Evolutionary conservation across 371 early-diverging fungal species (phyloP), one percentile per base, ranked within the genome.

Genomic region (Apophysomyces elegans): DNA sequence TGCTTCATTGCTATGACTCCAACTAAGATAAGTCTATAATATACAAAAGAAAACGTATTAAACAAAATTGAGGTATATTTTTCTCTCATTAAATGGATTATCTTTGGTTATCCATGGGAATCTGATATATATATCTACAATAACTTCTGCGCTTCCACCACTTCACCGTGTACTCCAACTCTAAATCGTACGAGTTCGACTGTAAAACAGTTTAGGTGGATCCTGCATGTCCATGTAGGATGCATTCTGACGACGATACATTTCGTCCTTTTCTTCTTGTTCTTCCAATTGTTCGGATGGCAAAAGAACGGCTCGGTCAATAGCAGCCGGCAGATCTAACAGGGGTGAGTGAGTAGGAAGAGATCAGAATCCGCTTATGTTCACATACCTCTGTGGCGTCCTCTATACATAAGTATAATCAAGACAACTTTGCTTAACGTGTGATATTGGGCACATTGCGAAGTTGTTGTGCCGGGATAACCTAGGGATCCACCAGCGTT

Each of bases 331-430:
- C 9, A 82, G 61, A 64, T 79, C 80, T 80, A 43, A 35, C n/a
- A 21, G 13, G 45, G n/a, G 37, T 5, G 21, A 47, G 14, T 41
- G 7, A 37, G 45, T 37, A 4, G 32, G 9, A 56, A 11, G 21
- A 18, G 47, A 18, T 35, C 46, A 14, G 46, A 46, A 16, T 14
- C 45, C 7, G 35, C 4, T 18, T 18, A 44, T 38, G 16, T 38
- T 1, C 37, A 37, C 56, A 56, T 77, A 76, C 80, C 83, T 70
- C 83, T 66, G 61, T 82, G 83, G 16, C 83, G 68, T 54, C 83
- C 83, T 41, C 76, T 66, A 36, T 82, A 83, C 83, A 83, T 83
- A 6, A 83, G 63, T n/a, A 72, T 5, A 32, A 80, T 75, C 1
- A 83, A 13, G 0, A 80, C 71, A 8, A 83, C 35, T 58, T 83